phyloP scores from a whole-genome alignment of 1,284 basidiomycete species.

The Pterula multifida region DNA sequence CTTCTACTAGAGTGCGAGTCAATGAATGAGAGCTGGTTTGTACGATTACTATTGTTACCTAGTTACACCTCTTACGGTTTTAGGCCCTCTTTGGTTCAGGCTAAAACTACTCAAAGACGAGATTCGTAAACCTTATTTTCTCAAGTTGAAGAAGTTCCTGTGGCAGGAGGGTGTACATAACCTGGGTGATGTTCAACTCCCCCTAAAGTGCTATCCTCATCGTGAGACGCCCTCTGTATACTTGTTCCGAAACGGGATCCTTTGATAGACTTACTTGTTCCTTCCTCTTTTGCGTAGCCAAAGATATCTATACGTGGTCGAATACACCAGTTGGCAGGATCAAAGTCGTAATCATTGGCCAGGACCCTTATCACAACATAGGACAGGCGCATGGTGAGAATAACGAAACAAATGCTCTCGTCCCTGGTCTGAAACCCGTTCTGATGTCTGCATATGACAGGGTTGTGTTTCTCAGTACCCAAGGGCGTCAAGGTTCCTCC shows the following conservation, averaged over 20 bases:
- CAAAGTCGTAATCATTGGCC: constrained; percentile 72
- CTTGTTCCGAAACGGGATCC: no score
- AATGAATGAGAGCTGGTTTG: constrained; percentile 66
- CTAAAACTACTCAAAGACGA: constrained; percentile 62
- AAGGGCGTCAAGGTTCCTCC: constrained; percentile 65
- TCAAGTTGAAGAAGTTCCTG: constrained; percentile 57
- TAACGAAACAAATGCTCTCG: constrained; percentile 6
- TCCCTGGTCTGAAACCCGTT: background rate
- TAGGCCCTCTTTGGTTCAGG: constrained; percentile 25
- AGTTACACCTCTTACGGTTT: constrained; percentile 2
- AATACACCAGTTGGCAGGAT: constrained; percentile 68
- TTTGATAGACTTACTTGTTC: constrained; percentile 4
- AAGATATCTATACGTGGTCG: constrained; percentile 75
- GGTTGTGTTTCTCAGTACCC: constrained; percentile 81
- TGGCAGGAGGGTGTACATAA: constrained; percentile 56
- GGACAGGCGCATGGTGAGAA: constrained; percentile 60
- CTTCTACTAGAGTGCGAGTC: constrained; percentile 58
- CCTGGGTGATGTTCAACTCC: constrained; percentile 29
- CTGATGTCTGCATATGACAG: constrained; percentile 20
- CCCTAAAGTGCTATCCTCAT: constrained; percentile 47
- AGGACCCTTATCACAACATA: constrained; percentile 63
- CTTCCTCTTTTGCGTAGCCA: constrained; percentile 27
- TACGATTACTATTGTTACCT: constrained; percentile 3
- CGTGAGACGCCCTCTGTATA: constrained; percentile 29
- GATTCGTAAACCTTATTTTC: constrained; percentile 65